Conservation (phyloP, 805 yeast genomes). For the Clavispora phyllophila region DNA sequence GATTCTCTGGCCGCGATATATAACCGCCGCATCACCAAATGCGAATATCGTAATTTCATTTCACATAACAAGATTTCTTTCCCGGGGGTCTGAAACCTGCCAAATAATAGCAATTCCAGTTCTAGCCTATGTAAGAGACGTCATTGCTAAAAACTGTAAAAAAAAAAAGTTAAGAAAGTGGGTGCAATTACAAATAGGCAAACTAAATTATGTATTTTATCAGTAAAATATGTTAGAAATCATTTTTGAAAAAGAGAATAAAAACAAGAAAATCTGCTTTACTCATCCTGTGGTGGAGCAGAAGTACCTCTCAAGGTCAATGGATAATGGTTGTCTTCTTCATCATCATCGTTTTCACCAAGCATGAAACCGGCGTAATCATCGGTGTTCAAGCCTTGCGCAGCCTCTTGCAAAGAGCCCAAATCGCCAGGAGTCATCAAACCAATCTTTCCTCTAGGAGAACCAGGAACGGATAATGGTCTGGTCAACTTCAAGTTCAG, state of each 20-base stretch:
- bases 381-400: constrained; percentile 61
- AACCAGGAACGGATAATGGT: constrained; percentile 95
- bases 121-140: no score
- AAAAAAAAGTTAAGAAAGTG: no score
- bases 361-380: constrained; percentile 66
- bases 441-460: constrained; percentile 73
- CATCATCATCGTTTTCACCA: constrained; percentile 38
- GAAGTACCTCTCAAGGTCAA: constrained; percentile 47
- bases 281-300: constrained; percentile 33
- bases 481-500: constrained; percentile 70
- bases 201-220: background rate
- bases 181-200: no score
- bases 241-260: background rate
- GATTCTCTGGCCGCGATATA: no score
- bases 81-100: no score
- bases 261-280: background rate
- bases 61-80: no score
- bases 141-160: no score
- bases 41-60: no score
- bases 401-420: constrained; percentile 91
- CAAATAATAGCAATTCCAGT: no score
- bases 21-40: no score
- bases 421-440: constrained; percentile 97
- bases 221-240: no score
- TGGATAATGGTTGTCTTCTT: constrained; percentile 36